Conservation (phyloP, 257 asterid genomes). For the Euphrasia confusa region DNA sequence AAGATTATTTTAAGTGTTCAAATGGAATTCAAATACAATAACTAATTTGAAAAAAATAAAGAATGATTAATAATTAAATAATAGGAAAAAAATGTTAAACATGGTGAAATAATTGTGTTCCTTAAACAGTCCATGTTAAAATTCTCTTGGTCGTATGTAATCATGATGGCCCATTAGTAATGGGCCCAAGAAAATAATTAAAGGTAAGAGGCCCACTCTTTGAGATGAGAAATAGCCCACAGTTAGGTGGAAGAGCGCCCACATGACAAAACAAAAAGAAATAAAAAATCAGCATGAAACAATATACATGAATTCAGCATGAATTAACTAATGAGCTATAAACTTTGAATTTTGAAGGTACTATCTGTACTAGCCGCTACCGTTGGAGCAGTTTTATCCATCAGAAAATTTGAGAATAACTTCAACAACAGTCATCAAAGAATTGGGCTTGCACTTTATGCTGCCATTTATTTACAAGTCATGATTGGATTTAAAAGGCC, state of each 20-base stretch:
- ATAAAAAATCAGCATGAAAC: background rate
- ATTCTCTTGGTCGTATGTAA: conserved; percentile 28
- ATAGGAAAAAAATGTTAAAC: background rate
- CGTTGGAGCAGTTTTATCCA: conserved; percentile 63
- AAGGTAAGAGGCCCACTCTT: conserved; percentile 12
- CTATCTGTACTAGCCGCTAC: conserved; percentile 51
- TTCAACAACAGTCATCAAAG: conserved; percentile 77
- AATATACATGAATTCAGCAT: background rate
- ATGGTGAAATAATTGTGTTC: conserved; percentile 28
- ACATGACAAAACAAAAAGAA: background rate
- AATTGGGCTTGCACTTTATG: conserved; percentile 76
- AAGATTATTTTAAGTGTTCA: too few relatives aligned
- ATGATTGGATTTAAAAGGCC: conserved; percentile 62
- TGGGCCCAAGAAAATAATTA: conserved; percentile 11
- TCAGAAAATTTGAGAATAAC: conserved; percentile 64
- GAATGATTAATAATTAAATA: background rate
- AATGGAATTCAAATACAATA: too few relatives aligned
- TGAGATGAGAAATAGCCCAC: conserved; percentile 32
- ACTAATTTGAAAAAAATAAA: background rate
- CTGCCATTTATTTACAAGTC: conserved; percentile 59
- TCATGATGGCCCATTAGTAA: conserved; percentile 39
- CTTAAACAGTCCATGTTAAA: conserved; percentile 29
- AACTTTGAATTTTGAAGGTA: conserved; percentile 29
- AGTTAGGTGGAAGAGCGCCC: conserved; percentile 25
- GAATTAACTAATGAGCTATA: too few relatives aligned